These are phyloP conservation scores for Camellia japonica DNA, from an alignment of 148 eudicot genomes.

Conservation along the genomic window DNA sequence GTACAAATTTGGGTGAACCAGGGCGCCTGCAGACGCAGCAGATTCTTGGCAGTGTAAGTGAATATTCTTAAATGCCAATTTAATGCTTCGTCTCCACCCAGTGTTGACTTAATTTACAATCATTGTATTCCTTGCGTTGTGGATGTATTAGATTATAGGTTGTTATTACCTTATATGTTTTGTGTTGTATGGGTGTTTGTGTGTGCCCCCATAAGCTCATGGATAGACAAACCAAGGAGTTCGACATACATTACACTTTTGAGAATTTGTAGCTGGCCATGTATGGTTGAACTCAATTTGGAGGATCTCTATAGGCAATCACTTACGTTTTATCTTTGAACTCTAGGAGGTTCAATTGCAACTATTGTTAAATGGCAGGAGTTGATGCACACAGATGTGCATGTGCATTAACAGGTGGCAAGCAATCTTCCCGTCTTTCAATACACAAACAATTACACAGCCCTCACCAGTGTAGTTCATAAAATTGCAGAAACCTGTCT, in stretches of 20 bases:
- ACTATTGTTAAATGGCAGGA: not conserved
- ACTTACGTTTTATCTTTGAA: not conserved
- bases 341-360: not conserved
- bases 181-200: not conserved
- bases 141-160: not conserved
- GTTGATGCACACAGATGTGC: not conserved
- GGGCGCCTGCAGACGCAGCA: conserved; percentile 99
- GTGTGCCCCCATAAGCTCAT: not conserved
- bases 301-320: not conserved
- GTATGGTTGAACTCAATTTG: conserved; percentile 3
- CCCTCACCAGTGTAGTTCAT: not conserved
- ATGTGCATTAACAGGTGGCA: not conserved
- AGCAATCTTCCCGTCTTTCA: not conserved
- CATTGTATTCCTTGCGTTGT: not conserved
- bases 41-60: conserved; percentile 92
- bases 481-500: not conserved
- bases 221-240: not conserved
- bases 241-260: not conserved
- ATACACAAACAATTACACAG: not conserved
- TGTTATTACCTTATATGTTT: not conserved
- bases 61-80: not conserved
- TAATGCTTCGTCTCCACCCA: not conserved
- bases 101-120: not conserved
- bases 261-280: not conserved
- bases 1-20: conserved; percentile 97